phyloP scores from a whole-genome alignment of 2,329 filamentous ascomycete species.

The Blumeria hordei region DNA sequence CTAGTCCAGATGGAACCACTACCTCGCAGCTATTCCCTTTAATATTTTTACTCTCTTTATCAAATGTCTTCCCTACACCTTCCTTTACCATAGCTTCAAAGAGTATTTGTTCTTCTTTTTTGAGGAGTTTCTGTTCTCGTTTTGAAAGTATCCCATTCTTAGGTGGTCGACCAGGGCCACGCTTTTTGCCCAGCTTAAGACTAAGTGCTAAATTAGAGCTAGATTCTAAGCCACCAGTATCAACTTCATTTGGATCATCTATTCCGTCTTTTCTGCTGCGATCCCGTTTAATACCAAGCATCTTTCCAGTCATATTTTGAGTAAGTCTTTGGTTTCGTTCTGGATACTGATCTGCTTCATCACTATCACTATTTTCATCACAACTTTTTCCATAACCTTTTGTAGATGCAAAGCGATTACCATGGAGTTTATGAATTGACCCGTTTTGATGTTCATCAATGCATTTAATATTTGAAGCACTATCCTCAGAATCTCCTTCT shows the following conservation, averaged over 20 bases:
- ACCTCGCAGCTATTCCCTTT: slow-evolving; percentile 23
- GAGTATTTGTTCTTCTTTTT: slow-evolving; percentile 21
- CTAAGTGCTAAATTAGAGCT: neutral
- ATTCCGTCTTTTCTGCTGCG: neutral
- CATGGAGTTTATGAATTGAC: too few species aligned
- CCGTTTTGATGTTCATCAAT: too few species aligned
- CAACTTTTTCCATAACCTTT: slow-evolving; percentile 5
- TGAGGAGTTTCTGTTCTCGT: slow-evolving; percentile 35
- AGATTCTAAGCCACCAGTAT: neutral
- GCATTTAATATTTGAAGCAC: too few species aligned
- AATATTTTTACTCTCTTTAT: slow-evolving; percentile 13
- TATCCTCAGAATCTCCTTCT: slow-evolving; percentile 9
- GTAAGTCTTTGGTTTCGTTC: slow-evolving; percentile 6
- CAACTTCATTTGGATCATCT: neutral
- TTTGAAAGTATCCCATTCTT: slow-evolving; percentile 73
- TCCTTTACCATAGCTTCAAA: slow-evolving; percentile 1
- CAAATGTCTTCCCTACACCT: neutral
- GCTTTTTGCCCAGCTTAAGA: slow-evolving; percentile 17
- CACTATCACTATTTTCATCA: slow-evolving; percentile 10
- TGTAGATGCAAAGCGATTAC: too few species aligned
- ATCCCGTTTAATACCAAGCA: slow-evolving; percentile 3
- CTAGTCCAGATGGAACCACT: neutral
- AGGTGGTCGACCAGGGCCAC: slow-evolving; percentile 57
- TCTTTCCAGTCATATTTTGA: slow-evolving; percentile 3
- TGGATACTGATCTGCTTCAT: slow-evolving; percentile 6